Conservation (phyloP, 306 rosid species). For the Lagenaria siceraria region DNA sequence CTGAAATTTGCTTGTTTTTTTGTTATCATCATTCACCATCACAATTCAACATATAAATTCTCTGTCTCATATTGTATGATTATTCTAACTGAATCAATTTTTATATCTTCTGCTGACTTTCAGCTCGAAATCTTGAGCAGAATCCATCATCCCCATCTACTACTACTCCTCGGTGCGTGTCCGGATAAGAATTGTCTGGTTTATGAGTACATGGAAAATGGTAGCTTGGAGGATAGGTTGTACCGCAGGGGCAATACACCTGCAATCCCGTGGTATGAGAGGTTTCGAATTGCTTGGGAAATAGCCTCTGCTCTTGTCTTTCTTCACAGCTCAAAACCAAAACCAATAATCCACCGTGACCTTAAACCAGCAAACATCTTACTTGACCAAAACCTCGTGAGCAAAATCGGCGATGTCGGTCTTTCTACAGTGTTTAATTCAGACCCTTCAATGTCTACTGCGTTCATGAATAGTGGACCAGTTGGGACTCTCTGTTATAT, state of each 20-base stretch:
- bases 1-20: not conserved
- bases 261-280: conserved; percentile 82
- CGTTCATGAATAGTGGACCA: conserved; percentile 44
- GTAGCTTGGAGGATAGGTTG: conserved; percentile 82
- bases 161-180: conserved; percentile 91
- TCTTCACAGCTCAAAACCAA: conserved; percentile 81
- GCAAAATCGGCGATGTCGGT: conserved; percentile 93
- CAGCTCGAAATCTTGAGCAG: conserved; percentile 84
- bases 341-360: conserved; percentile 92
- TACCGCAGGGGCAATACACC: conserved; percentile 33
- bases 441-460: conserved; percentile 35
- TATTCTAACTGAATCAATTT: not conserved
- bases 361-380: conserved; percentile 91
- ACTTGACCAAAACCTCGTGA: conserved; percentile 67
- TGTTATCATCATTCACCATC: not conserved
- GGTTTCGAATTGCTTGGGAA: conserved; percentile 94
- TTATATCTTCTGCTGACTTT: conserved; percentile 17
- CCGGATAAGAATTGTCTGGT: conserved; percentile 69
- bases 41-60: not conserved
- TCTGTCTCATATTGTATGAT: not conserved
- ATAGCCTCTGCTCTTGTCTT: conserved; percentile 80
- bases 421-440: conserved; percentile 59
- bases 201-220: conserved; percentile 88
- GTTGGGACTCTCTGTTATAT: conserved; percentile 87
- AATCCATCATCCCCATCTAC: conserved; percentile 85